Percentiles rank a stretch among this genome's conserved stretches.
These are phyloP conservation scores for Trichoderma semiorbis DNA, from an alignment of 2,329 filamentous ascomycete species.

Conservation along the genomic window DNA sequence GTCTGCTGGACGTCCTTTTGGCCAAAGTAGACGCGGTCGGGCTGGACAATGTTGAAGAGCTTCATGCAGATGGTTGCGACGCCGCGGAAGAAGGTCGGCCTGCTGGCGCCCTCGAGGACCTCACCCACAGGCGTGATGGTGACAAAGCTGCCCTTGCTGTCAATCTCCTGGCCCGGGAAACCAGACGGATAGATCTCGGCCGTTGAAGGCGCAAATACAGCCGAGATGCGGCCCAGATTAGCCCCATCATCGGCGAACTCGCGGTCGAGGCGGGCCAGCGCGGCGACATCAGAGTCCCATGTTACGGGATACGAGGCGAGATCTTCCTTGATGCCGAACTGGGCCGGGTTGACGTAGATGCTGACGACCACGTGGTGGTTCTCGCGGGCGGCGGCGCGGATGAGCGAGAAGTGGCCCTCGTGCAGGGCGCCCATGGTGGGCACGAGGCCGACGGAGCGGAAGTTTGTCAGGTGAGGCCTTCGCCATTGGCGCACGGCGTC, in stretches of 20 bases:
- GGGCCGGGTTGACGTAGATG: conserved; percentile 94
- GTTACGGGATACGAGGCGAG: conserved; percentile 85
- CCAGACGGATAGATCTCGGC: conserved; percentile 84
- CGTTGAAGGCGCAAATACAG: conserved; percentile 82
- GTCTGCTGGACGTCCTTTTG: conserved; percentile 98
- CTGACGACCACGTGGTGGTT: conserved; percentile 86
- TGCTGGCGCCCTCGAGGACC: conserved; percentile 76
- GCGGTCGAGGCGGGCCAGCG: conserved; percentile 64
- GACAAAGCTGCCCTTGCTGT: conserved; percentile 83
- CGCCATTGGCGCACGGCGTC: conserved; percentile 68
- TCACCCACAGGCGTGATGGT: conserved; percentile 81
- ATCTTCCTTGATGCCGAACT: conserved; percentile 89
- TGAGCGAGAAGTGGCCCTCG: conserved; percentile 79
- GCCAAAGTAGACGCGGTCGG: conserved; percentile 81
- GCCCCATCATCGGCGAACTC: conserved; percentile 62
- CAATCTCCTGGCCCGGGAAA: conserved; percentile 66
- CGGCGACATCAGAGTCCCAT: conserved; percentile 72
- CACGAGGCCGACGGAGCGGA: conserved; percentile 78
- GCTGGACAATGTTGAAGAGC: conserved; percentile 48
- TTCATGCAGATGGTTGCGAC: conserved; percentile 97
- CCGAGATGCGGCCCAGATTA: conserved; percentile 67
- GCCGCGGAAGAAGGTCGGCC: conserved; percentile 93
- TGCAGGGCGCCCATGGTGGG: conserved; percentile 99
- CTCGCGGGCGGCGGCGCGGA: conserved; percentile 77
- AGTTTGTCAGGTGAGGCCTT: conserved; percentile 59